Conservation (phyloP, 108 stramenopile genomes). For the Licmophora abbreviata region DNA sequence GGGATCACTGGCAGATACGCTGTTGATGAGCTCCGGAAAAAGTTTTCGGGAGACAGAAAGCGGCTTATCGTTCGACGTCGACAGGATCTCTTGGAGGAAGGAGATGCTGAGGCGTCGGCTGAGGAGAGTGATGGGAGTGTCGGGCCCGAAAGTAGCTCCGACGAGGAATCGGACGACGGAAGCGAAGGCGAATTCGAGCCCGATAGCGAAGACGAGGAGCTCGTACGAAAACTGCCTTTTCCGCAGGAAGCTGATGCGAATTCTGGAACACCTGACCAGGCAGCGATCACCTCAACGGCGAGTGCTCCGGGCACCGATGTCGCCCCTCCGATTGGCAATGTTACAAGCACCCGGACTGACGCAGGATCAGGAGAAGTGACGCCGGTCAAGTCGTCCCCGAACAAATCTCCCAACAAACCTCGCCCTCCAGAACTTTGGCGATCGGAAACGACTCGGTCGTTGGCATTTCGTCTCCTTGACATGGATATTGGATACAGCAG, state of each 20-base stretch:
- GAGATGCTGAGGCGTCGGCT: slow-evolving; percentile 22
- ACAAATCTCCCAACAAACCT: neutral
- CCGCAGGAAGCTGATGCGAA: neutral
- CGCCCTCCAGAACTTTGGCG: slow-evolving; percentile 22
- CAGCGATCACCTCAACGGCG: neutral
- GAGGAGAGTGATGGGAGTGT: slow-evolving; percentile 27
- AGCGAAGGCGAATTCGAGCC: slow-evolving; percentile 64
- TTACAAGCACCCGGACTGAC: neutral
- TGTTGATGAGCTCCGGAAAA: slow-evolving; percentile 41
- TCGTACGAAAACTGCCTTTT: slow-evolving; percentile 12
- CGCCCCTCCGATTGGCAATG: neutral
- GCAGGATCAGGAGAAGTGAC: neutral
- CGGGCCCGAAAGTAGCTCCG: slow-evolving; percentile 20
- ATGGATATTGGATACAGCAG: slow-evolving; percentile 83
- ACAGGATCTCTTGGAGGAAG: slow-evolving; percentile 21
- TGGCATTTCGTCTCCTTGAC: slow-evolving; percentile 58
- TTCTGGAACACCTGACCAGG: neutral
- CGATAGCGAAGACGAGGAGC: slow-evolving; percentile 75
- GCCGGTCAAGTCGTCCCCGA: neutral
- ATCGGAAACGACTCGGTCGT: slow-evolving; percentile 63
- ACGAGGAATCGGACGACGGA: slow-evolving; percentile 53
- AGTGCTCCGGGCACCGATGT: neutral
- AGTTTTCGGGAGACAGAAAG: slow-evolving; percentile 57
- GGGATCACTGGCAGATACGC: slow-evolving; percentile 55
- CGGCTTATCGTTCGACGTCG: slow-evolving; percentile 52